These are phyloP conservation scores for Sphagnum tenellum DNA, from an alignment of 225 moss, liverwort and hornwort genomes.

Conservation along the genomic window DNA sequence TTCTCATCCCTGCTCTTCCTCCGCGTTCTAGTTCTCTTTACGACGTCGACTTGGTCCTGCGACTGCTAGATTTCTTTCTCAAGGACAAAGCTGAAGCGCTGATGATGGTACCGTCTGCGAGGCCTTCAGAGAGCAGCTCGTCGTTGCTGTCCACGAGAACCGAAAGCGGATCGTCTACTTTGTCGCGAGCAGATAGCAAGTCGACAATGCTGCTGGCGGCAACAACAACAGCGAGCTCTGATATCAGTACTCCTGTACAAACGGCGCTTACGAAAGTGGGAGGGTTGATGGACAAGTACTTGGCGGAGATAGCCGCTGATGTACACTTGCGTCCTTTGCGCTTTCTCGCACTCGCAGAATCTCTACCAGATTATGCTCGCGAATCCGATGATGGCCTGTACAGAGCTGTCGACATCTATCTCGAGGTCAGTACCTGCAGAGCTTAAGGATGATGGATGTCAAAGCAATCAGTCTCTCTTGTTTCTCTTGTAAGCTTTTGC, in stretches of 20 bases:
- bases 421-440: slow-evolving; percentile 44
- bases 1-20: slow-evolving; percentile 71
- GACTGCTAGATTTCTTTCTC: slow-evolving; percentile 70
- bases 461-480: too few relatives aligned
- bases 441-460: too few relatives aligned
- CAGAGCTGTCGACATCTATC: slow-evolving; percentile 87
- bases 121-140: slow-evolving; percentile 1
- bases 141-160: slow-evolving; percentile 30
- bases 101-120: slow-evolving; percentile 15
- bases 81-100: slow-evolving; percentile 73
- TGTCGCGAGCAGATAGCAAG: slow-evolving; percentile 40
- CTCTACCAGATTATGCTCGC: slow-evolving; percentile 73
- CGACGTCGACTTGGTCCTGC: slow-evolving; percentile 79
- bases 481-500: too few relatives aligned
- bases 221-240: slow-evolving; percentile 11
- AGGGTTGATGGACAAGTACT: slow-evolving; percentile 78
- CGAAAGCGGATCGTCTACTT: slow-evolving; percentile 34
- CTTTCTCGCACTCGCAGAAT: slow-evolving; percentile 73
- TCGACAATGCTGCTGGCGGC: slow-evolving; percentile 15
- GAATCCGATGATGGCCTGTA: slow-evolving; percentile 77
- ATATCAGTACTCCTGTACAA: slow-evolving; percentile 61
- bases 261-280: slow-evolving; percentile 59
- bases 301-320: slow-evolving; percentile 88
- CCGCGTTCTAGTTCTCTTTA: slow-evolving; percentile 64
- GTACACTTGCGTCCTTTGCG: slow-evolving; percentile 54